phyloP scores from a whole-genome alignment of 805 yeast genomes.

The Teunomyces gatunensis region DNA sequence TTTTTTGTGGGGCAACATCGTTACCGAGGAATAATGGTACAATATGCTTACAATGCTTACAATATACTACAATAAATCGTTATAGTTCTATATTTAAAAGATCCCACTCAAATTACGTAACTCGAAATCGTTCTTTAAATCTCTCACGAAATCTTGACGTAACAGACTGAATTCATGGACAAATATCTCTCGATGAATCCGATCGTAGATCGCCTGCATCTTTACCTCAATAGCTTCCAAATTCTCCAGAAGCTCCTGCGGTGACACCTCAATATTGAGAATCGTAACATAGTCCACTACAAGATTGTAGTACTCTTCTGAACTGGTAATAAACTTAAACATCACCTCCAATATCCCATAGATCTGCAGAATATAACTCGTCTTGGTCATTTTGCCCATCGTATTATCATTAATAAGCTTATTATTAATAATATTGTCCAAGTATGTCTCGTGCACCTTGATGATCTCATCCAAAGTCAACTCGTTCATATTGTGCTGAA shows the following conservation, averaged over 20 bases:
- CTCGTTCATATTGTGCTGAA: slow-evolving; percentile 20
- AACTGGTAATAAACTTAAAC: slow-evolving; percentile 31
- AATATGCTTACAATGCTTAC: too few relatives aligned
- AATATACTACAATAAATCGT: background rate
- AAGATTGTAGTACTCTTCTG: slow-evolving; percentile 32
- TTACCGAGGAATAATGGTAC: background rate
- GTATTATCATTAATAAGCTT: slow-evolving; percentile 31
- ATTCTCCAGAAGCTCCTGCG: slow-evolving; percentile 23
- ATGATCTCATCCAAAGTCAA: slow-evolving; percentile 52
- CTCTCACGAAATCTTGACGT: slow-evolving; percentile 45
- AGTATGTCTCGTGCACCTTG: slow-evolving; percentile 28
- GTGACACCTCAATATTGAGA: slow-evolving; percentile 22
- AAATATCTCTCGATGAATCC: slow-evolving; percentile 38
- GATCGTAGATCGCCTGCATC: slow-evolving; percentile 38
- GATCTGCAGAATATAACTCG: slow-evolving; percentile 30
- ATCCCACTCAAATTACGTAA: slow-evolving; percentile 43
- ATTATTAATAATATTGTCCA: slow-evolving; percentile 21
- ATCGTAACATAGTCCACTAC: slow-evolving; percentile 28
- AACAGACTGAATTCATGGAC: slow-evolving; percentile 42
- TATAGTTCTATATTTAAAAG: slow-evolving; percentile 10
- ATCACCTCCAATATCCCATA: slow-evolving; percentile 30
- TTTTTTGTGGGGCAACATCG: slow-evolving; percentile 1
- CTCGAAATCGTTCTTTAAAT: slow-evolving; percentile 52
- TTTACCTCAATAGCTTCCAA: slow-evolving; percentile 26
- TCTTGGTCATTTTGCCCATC: slow-evolving; percentile 28